phyloP scores from a whole-genome alignment of 2,329 filamentous ascomycete genomes.

The Clonostachys chloroleuca region DNA sequence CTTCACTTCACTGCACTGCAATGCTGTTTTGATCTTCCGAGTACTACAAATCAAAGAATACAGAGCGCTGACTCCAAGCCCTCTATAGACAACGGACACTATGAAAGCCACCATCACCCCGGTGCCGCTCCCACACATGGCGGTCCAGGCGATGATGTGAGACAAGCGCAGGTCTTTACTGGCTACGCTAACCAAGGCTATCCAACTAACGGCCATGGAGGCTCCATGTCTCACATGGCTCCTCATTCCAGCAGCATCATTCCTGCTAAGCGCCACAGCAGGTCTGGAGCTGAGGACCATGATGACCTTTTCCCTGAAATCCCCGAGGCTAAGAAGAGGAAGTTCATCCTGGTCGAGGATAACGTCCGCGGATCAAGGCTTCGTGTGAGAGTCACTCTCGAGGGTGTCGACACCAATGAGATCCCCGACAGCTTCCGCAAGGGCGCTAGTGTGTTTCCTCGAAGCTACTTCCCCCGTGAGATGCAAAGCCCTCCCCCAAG shows the following conservation, averaged over 20 bases:
- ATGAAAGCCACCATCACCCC: conserved; percentile 51
- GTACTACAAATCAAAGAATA: too few relatives aligned
- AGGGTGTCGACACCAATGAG: conserved; percentile 89
- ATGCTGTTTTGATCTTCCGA: too few relatives aligned
- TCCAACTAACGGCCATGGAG: conserved; percentile 40
- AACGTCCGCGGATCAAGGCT: conserved; percentile 75
- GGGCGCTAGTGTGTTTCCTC: conserved; percentile 82
- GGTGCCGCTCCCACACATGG: conserved; percentile 52
- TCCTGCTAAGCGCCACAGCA: conserved; percentile 25
- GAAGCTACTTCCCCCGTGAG: conserved; percentile 87
- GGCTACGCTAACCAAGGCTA: conserved; percentile 61
- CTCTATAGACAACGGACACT: too few relatives aligned
- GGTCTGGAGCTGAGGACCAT: conserved; percentile 51
- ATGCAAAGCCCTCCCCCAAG: conserved; percentile 84
- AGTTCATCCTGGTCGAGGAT: conserved; percentile 95
- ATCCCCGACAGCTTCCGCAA: conserved; percentile 95
- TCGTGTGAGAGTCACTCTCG: conserved; percentile 87
- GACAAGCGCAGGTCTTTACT: conserved; percentile 70
- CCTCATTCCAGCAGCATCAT: conserved; percentile 28
- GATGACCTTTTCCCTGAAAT: conserved; percentile 81
- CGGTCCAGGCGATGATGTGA: conserved; percentile 56
- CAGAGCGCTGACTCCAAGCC: too few relatives aligned
- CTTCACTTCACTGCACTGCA: too few relatives aligned
- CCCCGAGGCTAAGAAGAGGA: conserved; percentile 85
- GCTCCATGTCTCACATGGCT: conserved; percentile 60